phyloP scores from a whole-genome alignment of 257 asterid species.

The Ligustrum vulgare region DNA sequence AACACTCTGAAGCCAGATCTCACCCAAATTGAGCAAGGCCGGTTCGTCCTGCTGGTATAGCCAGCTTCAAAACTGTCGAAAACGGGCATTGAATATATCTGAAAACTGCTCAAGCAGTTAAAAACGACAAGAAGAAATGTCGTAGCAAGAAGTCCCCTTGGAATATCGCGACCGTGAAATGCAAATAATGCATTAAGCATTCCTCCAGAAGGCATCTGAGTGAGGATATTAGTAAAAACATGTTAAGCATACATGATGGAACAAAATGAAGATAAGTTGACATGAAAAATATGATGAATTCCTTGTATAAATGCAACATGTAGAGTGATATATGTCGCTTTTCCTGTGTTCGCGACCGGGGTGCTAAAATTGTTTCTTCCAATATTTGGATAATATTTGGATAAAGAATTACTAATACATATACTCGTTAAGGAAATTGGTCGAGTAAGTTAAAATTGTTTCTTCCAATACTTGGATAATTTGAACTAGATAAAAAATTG shows the following conservation, averaged over 20 bases:
- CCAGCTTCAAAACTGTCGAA: conserved; percentile 96
- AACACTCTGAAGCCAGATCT: conserved; percentile 90
- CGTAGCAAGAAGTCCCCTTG: conserved; percentile 78
- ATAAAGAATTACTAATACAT: too few relatives aligned
- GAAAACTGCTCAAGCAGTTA: conserved; percentile 98
- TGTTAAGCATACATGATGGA: neutral
- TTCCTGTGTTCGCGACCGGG: too few relatives aligned
- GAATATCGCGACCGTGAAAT: conserved; percentile 78
- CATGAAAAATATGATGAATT: neutral
- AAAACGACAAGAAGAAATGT: conserved; percentile 93
- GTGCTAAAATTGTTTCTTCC: too few relatives aligned
- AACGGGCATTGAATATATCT: conserved; percentile 95
- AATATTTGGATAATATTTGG: too few relatives aligned
- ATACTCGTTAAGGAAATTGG: neutral
- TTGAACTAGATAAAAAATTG: too few relatives aligned
- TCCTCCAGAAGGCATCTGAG: conserved; percentile 95
- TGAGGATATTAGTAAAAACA: neutral
- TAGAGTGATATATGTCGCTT: too few relatives aligned
- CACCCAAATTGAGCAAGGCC: conserved; percentile 96
- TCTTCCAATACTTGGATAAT: too few relatives aligned
- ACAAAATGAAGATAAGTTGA: neutral
- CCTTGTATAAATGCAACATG: neutral
- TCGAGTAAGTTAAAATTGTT: too few relatives aligned
- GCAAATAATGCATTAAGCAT: conserved; percentile 72
- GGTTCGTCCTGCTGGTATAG: conserved; percentile 81